phyloP scores from a whole-genome alignment of 805 yeast species.

The Saturnispora serradocipensis region DNA sequence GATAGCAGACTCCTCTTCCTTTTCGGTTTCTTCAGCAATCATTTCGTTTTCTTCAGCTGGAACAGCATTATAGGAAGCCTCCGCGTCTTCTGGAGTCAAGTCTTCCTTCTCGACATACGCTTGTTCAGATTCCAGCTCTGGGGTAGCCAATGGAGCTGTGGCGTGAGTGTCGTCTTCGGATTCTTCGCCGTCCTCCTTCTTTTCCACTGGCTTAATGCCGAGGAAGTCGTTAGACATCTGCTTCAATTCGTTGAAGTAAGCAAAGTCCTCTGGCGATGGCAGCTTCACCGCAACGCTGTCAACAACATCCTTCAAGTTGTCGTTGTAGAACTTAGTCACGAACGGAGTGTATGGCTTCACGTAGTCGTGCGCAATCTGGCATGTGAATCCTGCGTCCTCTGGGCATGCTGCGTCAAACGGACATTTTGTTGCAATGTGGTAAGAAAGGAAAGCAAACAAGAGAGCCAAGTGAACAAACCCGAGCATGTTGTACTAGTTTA shows the following conservation, averaged over 20 bases:
- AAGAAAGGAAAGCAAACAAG: slow-evolving; percentile 12
- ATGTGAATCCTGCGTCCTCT: slow-evolving; percentile 12
- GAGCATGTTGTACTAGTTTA: background rate
- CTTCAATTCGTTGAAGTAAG: slow-evolving; percentile 4
- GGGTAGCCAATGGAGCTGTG: slow-evolving; percentile 1
- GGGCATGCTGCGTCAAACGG: slow-evolving; percentile 17
- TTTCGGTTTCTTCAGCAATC: slow-evolving; percentile 4
- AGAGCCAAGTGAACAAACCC: slow-evolving; percentile 8
- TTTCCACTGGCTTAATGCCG: slow-evolving; percentile 2
- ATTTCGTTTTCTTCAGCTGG: slow-evolving; percentile 7
- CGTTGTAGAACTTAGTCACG: slow-evolving; percentile 12
- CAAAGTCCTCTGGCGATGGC: slow-evolving; percentile 4
- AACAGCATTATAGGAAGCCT: background rate
- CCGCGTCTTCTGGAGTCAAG: slow-evolving; percentile 4
- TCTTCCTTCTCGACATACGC: background rate
- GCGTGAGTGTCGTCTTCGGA: slow-evolving; percentile 1
- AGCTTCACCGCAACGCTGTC: slow-evolving; percentile 6
- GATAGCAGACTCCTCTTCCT: background rate
- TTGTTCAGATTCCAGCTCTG: background rate
- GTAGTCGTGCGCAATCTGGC: slow-evolving; percentile 16
- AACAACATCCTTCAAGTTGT: slow-evolving; percentile 8
- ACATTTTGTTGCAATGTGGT: slow-evolving; percentile 19
- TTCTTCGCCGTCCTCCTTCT: background rate
- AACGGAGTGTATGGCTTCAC: slow-evolving; percentile 15
- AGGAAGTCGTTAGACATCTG: slow-evolving; percentile 6